Evolutionary conservation across 2,329 filamentous ascomycete species (phyloP).

Genomic region (Penicillium sp.): DNA sequence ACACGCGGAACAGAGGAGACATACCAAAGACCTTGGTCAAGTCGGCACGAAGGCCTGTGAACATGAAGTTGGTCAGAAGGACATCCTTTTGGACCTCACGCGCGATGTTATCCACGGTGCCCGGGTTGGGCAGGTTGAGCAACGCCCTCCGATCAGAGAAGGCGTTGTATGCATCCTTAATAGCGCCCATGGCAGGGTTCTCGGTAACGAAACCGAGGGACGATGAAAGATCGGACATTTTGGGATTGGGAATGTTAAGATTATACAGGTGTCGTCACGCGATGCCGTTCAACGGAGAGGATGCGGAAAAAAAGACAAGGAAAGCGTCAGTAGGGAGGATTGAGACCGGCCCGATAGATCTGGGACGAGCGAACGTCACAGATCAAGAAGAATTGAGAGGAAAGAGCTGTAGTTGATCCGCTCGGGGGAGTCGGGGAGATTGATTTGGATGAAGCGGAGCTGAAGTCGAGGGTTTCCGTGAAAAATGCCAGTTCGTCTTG

Average conservation of each 20-base stretch:
- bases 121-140: constrained; percentile 88
- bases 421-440: constrained; percentile 25
- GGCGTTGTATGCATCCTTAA: constrained; percentile 77
- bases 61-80: constrained; percentile 94
- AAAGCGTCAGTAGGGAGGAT: constrained; percentile 18
- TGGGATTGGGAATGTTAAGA: constrained; percentile 20
- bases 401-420: constrained; percentile 29
- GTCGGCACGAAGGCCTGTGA: constrained; percentile 93
- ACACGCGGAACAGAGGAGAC: constrained; percentile 92
- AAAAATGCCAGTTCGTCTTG: constrained; percentile 40
- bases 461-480: constrained; percentile 33
- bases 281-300: constrained; percentile 29
- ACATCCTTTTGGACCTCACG: constrained; percentile 96
- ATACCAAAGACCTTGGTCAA: constrained; percentile 96
- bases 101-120: constrained; percentile 85
- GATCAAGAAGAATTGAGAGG: constrained; percentile 12
- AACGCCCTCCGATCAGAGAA: constrained; percentile 86
- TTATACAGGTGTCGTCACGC: constrained; percentile 31
- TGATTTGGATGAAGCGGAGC: constrained; percentile 23
- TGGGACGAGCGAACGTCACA: constrained; percentile 28
- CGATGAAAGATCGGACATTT: constrained; percentile 48
- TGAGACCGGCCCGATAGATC: constrained; percentile 36
- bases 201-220: constrained; percentile 70
- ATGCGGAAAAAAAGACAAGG: constrained; percentile 27
- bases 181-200: constrained; percentile 71